Conservation (phyloP, 768 basidiomycete genomes). For the Hortiboletus flavorubellus region DNA sequence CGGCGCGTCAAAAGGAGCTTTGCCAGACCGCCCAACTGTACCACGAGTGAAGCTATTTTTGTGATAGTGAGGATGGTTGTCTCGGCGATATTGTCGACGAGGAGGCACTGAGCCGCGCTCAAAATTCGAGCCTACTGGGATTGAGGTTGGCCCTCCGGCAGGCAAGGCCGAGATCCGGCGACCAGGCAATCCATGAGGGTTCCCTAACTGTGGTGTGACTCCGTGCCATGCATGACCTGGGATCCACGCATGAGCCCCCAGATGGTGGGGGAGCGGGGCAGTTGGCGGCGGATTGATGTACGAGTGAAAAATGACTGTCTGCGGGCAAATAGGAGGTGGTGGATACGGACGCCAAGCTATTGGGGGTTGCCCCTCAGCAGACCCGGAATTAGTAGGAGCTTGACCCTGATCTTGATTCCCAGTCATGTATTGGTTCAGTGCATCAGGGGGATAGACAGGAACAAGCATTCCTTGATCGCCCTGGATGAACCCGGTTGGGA, state of each 20-base stretch:
- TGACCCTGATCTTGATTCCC: constrained; percentile 33
- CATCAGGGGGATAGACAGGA: constrained; percentile 68
- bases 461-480: constrained; percentile 71
- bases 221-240: constrained; percentile 26
- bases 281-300: constrained; percentile 25
- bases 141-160: constrained; percentile 12
- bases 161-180: constrained; percentile 15
- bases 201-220: constrained; percentile 15
- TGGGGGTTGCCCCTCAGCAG: constrained; percentile 30
- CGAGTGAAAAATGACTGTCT: constrained; percentile 30
- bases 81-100: constrained; percentile 32
- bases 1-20: constrained; percentile 11
- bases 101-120: constrained; percentile 27
- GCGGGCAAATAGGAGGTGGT: constrained; percentile 31
- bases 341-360: constrained; percentile 35
- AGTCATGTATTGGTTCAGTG: constrained; percentile 66
- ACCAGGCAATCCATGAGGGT: constrained; percentile 13
- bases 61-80: constrained; percentile 27
- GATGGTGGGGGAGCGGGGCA: constrained; percentile 15
- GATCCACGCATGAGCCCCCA: constrained; percentile 25
- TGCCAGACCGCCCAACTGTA: constrained; percentile 19
- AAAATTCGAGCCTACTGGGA: constrained; percentile 11
- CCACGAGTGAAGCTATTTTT: constrained; percentile 24
- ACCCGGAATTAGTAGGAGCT: constrained; percentile 14
- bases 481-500: constrained; percentile 68